Evolutionary conservation across 2,329 filamentous ascomycete genomes (phyloP), one percentile per base, ranked within the genome.

Genomic region (Paraphaeosphaeria minitans): DNA sequence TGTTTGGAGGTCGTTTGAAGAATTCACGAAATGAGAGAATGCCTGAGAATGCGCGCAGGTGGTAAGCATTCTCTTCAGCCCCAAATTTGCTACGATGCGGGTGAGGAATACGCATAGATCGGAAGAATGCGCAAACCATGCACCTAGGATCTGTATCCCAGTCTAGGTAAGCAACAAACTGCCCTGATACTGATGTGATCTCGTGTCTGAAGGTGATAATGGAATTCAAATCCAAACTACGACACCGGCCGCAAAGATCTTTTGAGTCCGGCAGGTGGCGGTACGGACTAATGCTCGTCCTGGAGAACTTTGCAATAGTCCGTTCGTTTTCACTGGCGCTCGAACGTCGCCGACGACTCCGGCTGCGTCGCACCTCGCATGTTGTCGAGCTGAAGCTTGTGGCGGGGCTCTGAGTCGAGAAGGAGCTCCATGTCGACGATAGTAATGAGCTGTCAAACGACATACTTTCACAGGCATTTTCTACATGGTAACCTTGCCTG

Each of bases 11-110:
- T 5, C 53, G 53, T 13, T 29, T n/a, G 19, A 56, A 56, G 45
- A n/a, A 56, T 42, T 56, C 53, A 9, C 31, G 53, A 31, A 41
- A 56, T 16, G 53, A 56, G 13, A 35, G 31, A 29, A 31, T 56
- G 24, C 22, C 53, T 13, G 43, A 49, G 13, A 56, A 56, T 27
- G 53, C 53, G 9, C 53, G 43, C 6, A 56, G 33, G 37, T 56
- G 53, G 21, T 56, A 56, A 12, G 43, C 53, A 27, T 39, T 29
- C 4, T 50, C 53, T 41, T 56, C 29, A 8, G 10, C 29, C 21
- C 37, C 29, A 6, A 31, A 16, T 19, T 29, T 47, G 12, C 19
- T 22, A 43, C 19, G 41, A 22, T 22, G 41, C 19, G 41, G 41
- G 19, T 27, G 43, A 16, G 43, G 43, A 14, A 47, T 12, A n/a